Base-by-base conservation (phyloP, 2,329 filamentous ascomycete species). In the Uncinocarpus reesii region DNA sequence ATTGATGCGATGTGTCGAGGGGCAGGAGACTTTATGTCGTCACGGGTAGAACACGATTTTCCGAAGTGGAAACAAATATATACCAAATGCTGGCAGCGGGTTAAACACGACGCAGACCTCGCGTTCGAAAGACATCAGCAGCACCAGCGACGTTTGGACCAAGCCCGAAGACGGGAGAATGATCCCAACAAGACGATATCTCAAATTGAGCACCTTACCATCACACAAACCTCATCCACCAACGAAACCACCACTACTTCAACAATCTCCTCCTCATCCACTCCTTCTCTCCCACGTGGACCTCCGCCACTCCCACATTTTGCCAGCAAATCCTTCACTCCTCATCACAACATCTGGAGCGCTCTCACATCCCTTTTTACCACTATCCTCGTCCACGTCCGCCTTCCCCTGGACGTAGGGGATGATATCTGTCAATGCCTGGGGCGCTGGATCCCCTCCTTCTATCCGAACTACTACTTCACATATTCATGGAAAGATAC, bases 1-100 rank as follows among this genome's bases (percentile, higher is more conserved):
- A 71, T 96, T 2, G 71, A 71, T 1, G 70, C 75, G 8, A 74
- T 95, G 49, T 93, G 86, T 60, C 69, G 71, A 48, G 71, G 78
- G 40, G 86, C 86, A 0, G 86, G 88, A 0, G 81, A 87, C 52
- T 98, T 98, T 60, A 78, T 96, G 66, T 73, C 76, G 28, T 80
- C 78, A 0, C 74, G 92, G 5, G 78, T 95, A 52, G 79, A 84
- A 61, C 78, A 77, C 3, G 81, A 87, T 50, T 95, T 69, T 49
- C 58, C 66, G 1, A 63, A 66, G 42, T 66, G 69, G 62, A 62
- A 66, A 32, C 62, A 61, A 6, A 55, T 72, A 1, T 72, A 71
- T 58, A 58, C 53, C 4, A 59, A 58, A 2, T 60, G 55, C 15
- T 70, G 66, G 68, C 55, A 60, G 16, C 62, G 59, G 40, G 66